Evolutionary conservation across 202 grass and related monocot genomes (phyloP), one percentile per base, ranked within the genome.

Genomic region (Panicum virgatum): DNA sequence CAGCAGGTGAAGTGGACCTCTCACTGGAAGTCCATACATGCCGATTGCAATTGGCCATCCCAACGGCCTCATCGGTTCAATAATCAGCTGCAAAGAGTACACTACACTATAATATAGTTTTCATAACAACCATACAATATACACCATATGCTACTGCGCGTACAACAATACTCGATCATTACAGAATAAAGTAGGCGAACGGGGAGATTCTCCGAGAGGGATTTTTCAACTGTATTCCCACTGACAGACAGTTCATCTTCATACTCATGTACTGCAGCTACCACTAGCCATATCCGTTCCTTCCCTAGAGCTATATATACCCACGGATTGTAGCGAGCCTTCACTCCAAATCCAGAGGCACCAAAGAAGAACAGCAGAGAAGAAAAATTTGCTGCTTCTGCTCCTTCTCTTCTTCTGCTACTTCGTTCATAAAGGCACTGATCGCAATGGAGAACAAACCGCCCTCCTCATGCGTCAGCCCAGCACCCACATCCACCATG

Each of bases 231-330:
- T 36, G 67, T 22, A 36, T 50, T 70, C 7, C 7, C 37, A 67
- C 87, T 73, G 72, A 82, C 88, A 86, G 78, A 86, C 83, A 79
- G 79, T 79, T 90, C 83, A 86, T 46, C 74, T 79, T 90, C 83
- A 86, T 46, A 27, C 57, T 45, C 37, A 58, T 72, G 48, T 66
- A 69, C 69, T 69, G 50, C 43, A 29, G 15, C 52, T 22, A 54
- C 81, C 12, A 84, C 53, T 39, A 32, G 66, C 14, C 75, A 20
- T 42, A 74, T 26, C 18, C 27, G 57, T 52, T 62, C 81, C 57
- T 52, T 40, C 73, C n/a, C 38, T 54, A 16, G 8, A 51, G 7
- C 73, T 52, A 19, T 44, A 53, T 82, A 82, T 83, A 83, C 7
- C 58, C 64, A 52, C 4, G 26, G 40, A 50, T 40, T 48, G 10